Conservation (phyloP, 2,329 filamentous ascomycete species). For the Trichothecium roseum region DNA sequence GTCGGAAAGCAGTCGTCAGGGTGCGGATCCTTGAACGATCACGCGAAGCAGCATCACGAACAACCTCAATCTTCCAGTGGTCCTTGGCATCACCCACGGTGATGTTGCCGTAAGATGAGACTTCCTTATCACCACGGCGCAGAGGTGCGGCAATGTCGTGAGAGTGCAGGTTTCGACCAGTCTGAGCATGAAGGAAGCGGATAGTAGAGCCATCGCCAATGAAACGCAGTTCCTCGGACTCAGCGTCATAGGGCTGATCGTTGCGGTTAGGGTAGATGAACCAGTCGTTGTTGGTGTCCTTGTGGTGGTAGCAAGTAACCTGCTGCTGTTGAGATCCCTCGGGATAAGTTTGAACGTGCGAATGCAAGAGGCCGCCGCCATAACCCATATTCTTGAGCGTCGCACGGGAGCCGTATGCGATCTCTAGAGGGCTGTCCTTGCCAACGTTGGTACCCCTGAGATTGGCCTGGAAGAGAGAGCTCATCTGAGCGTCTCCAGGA, state of each 20-base stretch:
- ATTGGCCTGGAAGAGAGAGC: constrained; percentile 97
- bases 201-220: constrained; percentile 69
- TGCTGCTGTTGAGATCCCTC: constrained; percentile 93
- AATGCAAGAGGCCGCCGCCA: constrained; percentile 89
- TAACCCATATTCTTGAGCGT: constrained; percentile 99
- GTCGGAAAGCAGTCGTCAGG: constrained; percentile 83
- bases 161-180: constrained; percentile 93
- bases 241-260: constrained; percentile 61
- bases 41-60: constrained; percentile 77
- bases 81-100: constrained; percentile 96
- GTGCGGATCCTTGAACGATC: constrained; percentile 82
- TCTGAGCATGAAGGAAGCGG: constrained; percentile 87
- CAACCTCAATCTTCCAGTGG: constrained; percentile 89
- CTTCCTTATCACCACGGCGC: constrained; percentile 82
- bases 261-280: constrained; percentile 92
- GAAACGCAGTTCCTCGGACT: constrained; percentile 57
- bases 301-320: constrained; percentile 98
- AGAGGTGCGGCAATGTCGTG: constrained; percentile 83
- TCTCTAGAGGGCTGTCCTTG: constrained; percentile 85
- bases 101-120: constrained; percentile 90
- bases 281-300: constrained; percentile 99
- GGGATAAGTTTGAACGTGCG: constrained; percentile 90
- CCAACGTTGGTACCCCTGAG: constrained; percentile 88
- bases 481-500: constrained; percentile 99
- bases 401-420: constrained; percentile 78